These are phyloP conservation scores for Biscutella laevigata DNA, from an alignment of 441 rosid genomes.

Conservation along the genomic window DNA sequence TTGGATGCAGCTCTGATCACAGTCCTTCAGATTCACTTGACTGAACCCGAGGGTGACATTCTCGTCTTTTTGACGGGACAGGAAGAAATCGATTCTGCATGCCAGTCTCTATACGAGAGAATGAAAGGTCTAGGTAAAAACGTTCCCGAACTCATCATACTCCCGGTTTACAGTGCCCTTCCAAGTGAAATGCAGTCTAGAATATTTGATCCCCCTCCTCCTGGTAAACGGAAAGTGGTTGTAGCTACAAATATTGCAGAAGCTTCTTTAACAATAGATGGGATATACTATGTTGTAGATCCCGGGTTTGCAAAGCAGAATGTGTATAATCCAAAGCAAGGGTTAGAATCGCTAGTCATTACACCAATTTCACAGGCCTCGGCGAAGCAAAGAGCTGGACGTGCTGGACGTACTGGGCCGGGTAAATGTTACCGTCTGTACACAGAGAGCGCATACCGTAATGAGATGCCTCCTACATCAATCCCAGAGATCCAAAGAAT, in stretches of 20 bases:
- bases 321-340: slow-evolving; percentile 81
- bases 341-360: slow-evolving; percentile 68
- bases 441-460: slow-evolving; percentile 78
- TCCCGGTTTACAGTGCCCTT: slow-evolving; percentile 80
- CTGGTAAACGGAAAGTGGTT: slow-evolving; percentile 77
- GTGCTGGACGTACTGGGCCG: slow-evolving; percentile 81
- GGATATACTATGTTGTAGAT: slow-evolving; percentile 73
- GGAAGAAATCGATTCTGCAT: slow-evolving; percentile 89
- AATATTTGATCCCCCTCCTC: slow-evolving; percentile 77
- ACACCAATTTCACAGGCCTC: slow-evolving; percentile 86
- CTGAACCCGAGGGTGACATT: slow-evolving; percentile 79
- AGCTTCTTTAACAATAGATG: slow-evolving; percentile 77
- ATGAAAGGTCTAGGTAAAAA: slow-evolving; percentile 73
- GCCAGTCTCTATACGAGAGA: slow-evolving; percentile 71
- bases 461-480: slow-evolving; percentile 79
- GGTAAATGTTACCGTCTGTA: slow-evolving; percentile 86
- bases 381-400: slow-evolving; percentile 73
- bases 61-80: slow-evolving; percentile 83
- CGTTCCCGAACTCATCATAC: slow-evolving; percentile 72
- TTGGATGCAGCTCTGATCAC: slow-evolving; percentile 75
- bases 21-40: slow-evolving; percentile 75
- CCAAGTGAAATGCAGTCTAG: slow-evolving; percentile 91
- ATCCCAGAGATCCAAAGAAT: slow-evolving; percentile 81
- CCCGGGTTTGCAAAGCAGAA: slow-evolving; percentile 81
- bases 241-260: slow-evolving; percentile 86